Conservation (phyloP, 139 green algal genomes). For the Desmodesmus armatus region DNA sequence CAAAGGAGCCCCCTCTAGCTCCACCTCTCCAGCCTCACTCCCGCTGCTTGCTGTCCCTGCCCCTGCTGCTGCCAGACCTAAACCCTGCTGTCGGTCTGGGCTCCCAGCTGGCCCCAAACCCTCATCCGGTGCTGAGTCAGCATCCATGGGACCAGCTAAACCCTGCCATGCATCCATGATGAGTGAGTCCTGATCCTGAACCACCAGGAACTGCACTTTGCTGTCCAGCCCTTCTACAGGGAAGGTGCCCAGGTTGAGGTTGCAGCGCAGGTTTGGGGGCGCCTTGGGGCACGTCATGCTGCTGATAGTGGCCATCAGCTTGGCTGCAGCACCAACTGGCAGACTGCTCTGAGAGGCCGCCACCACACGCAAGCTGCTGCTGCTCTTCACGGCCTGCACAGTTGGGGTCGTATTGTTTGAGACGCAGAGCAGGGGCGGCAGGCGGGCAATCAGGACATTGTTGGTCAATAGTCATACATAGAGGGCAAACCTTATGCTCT, state of each 20-base stretch:
- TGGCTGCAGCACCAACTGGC: not conserved
- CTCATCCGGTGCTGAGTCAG: too few species aligned
- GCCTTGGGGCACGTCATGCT: conserved; percentile 18
- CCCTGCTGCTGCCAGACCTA: conserved; percentile 3
- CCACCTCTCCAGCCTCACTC: not conserved
- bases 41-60: not conserved
- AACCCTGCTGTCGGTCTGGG: too few species aligned
- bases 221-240: conserved; percentile 24
- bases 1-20: not conserved
- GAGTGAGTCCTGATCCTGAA: conserved; percentile 28
- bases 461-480: too few species aligned
- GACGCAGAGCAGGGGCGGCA: not conserved
- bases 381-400: conserved; percentile 28
- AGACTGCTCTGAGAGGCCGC: conserved; percentile 25
- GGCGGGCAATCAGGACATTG: not conserved
- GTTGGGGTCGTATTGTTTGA: too few species aligned
- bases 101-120: not conserved
- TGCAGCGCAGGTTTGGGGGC: conserved; percentile 24
- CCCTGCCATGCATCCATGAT: conserved; percentile 38
- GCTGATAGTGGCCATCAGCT: conserved; percentile 24
- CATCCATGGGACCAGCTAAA: not conserved
- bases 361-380: conserved; percentile 29
- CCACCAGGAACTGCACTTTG: conserved; percentile 30
- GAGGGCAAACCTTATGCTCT: too few species aligned
- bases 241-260: conserved; percentile 35